Evolutionary conservation across 2,329 filamentous ascomycete species (phyloP).

Genomic region (Paecilomyces niveus): DNA sequence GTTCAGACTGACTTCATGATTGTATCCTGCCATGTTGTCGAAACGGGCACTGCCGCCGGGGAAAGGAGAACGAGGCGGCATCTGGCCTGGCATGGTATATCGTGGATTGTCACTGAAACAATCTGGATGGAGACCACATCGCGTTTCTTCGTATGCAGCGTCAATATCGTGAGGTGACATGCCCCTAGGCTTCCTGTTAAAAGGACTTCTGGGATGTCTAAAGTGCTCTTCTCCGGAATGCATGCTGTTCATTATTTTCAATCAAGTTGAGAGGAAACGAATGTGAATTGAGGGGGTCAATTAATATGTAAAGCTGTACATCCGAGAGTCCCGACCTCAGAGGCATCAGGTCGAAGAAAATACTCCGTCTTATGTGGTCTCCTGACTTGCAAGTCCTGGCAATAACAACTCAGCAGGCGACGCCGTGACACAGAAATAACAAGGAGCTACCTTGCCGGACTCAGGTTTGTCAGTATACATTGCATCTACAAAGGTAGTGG

Average conservation of each 20-base stretch:
- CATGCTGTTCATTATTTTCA: conserved; percentile 4
- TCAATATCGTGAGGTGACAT: conserved; percentile 12
- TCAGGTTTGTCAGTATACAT: not conserved
- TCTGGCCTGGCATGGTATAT: not conserved
- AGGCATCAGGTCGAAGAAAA: not conserved
- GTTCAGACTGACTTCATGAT: conserved; percentile 4
- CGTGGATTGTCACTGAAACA: conserved; percentile 5
- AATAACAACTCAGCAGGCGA: not conserved
- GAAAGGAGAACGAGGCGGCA: conserved; percentile 1
- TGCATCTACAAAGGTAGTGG: not conserved
- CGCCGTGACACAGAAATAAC: not conserved
- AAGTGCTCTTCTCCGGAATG: conserved; percentile 10
- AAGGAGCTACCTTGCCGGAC: not conserved
- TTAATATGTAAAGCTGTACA: not conserved
- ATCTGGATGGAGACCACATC: conserved; percentile 10
- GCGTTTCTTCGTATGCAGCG: conserved; percentile 12
- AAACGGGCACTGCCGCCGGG: conserved; percentile 1
- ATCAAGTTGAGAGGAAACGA: not conserved
- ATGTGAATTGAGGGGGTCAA: not conserved
- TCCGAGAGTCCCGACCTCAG: not conserved
- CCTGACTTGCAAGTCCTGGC: not conserved
- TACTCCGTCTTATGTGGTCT: not conserved
- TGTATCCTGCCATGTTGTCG: conserved; percentile 1
- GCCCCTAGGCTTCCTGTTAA: conserved; percentile 10
- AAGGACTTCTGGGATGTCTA: conserved; percentile 9